phyloP scores from a whole-genome alignment of 2,329 filamentous ascomycete genomes.

The Aspergillus chevalieri region DNA sequence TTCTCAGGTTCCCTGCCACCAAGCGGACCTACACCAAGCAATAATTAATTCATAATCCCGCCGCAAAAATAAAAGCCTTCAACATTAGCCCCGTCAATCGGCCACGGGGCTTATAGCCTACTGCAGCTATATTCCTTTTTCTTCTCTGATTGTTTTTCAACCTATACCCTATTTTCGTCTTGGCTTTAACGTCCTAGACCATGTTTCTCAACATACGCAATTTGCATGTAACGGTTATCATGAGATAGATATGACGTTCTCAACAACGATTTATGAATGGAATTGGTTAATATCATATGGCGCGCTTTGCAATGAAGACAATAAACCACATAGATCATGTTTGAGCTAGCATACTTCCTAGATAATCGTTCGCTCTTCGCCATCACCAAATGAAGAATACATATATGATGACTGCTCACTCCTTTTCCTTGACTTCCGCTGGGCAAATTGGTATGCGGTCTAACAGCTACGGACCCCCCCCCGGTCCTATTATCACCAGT shows the following conservation, averaged over 20 bases:
- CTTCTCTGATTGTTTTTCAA: slow-evolving; percentile 17
- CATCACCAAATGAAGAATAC: no score
- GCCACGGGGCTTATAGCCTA: slow-evolving; percentile 1
- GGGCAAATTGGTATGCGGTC: no score
- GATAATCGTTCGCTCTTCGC: no score
- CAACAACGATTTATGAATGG: slow-evolving; percentile 27
- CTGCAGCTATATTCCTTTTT: slow-evolving; percentile 12
- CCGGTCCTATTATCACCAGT: no score
- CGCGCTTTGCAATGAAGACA: no score
- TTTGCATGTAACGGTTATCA: slow-evolving; percentile 2
- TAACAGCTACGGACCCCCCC: no score
- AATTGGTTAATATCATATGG: background rate
- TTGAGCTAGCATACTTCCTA: no score
- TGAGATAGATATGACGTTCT: slow-evolving; percentile 21
- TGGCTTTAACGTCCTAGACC: slow-evolving; percentile 24
- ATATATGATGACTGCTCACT: no score
- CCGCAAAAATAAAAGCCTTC: background rate
- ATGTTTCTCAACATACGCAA: slow-evolving; percentile 7
- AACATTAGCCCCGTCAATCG: background rate
- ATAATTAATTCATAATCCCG: slow-evolving; percentile 18
- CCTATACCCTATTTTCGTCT: slow-evolving; percentile 31
- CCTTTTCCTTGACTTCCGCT: no score
- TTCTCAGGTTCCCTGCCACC: slow-evolving; percentile 66
- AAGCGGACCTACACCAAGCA: slow-evolving; percentile 66
- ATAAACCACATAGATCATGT: no score